These are phyloP conservation scores for Fraxinus velutina DNA, from an alignment of 305 asterid species.

Conservation along the genomic window DNA sequence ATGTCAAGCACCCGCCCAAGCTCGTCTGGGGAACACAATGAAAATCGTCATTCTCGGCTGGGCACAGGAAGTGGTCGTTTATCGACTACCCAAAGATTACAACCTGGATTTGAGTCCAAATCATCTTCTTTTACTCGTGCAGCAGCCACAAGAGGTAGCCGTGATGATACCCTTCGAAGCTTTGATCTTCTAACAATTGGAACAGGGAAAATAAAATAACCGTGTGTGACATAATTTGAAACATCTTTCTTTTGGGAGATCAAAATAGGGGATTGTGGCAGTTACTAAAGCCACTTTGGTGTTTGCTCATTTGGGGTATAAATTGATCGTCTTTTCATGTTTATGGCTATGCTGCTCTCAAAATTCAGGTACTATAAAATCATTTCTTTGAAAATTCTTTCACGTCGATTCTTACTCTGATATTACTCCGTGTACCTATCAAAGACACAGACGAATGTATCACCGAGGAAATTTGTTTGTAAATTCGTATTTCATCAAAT, in stretches of 20 bases:
- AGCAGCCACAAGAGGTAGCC: slow-evolving; percentile 49
- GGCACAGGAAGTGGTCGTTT: slow-evolving; percentile 65
- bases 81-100: slow-evolving; percentile 69
- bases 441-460: background rate
- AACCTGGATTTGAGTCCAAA: slow-evolving; percentile 73
- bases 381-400: background rate
- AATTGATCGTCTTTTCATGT: background rate
- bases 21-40: slow-evolving; percentile 77
- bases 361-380: background rate
- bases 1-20: slow-evolving; percentile 69
- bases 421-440: background rate
- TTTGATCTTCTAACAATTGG: slow-evolving; percentile 76
- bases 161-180: slow-evolving; percentile 82
- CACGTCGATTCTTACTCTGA: background rate
- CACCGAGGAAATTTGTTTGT: background rate
- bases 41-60: slow-evolving; percentile 51
- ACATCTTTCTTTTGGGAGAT: background rate
- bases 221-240: background rate
- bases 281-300: background rate
- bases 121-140: slow-evolving; percentile 68
- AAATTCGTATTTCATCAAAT: background rate
- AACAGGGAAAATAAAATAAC: slow-evolving; percentile 34
- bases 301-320: background rate
- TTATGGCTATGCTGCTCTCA: background rate
- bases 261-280: background rate